Base-by-base conservation (phyloP, 2,329 filamentous ascomycete species). In the Phaeosphaeriaceae sp. region DNA sequence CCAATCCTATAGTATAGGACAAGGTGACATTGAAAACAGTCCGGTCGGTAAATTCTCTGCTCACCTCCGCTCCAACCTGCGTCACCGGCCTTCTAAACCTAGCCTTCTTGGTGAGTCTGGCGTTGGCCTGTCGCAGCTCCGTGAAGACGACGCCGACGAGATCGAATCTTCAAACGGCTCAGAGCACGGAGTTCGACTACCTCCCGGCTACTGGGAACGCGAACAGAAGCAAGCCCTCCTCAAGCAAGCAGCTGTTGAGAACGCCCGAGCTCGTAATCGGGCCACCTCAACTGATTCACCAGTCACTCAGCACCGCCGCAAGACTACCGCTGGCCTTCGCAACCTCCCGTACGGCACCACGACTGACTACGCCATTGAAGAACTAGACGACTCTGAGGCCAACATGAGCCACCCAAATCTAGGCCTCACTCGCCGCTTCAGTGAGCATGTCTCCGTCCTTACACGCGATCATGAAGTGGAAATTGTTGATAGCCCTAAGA, bases 1-100 rank as follows among this genome's bases (percentile, higher is more conserved):
- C 5, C 91, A 97, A 73, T 97, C 94, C 4, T 97, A 97, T 73
- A 97, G 93, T 0, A 93, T 96, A 39, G 92, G 92, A 4, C 92
- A 97, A 70, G 79, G 92, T 52, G 92, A 96, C 44, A 83, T 66
- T 23, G 70, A 72, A 32, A 62, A 58, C 48, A 66, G 57, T 34
- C 66, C 63, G 3, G 74, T 81, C 3, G 74, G 81, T 17, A 70
- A 84, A 34, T 71, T 78, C 11, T 77, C 80, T n/a, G 79, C 83
- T 39, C 74, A 79, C 40, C 79, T 41, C 66, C 77, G 29, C 61
- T 50, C 79, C 2, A 60, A 53, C 16, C 54, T 95, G 26, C 89
- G 93, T 62, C 89, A 94, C 68, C 85, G 91, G 29, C 89, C 90
- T 4, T 95, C 92, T 12, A 85, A 87, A 42, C 87, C 87, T 30